phyloP scores from a whole-genome alignment of 2,329 filamentous ascomycete genomes.

The Fusarium ramigenum region DNA sequence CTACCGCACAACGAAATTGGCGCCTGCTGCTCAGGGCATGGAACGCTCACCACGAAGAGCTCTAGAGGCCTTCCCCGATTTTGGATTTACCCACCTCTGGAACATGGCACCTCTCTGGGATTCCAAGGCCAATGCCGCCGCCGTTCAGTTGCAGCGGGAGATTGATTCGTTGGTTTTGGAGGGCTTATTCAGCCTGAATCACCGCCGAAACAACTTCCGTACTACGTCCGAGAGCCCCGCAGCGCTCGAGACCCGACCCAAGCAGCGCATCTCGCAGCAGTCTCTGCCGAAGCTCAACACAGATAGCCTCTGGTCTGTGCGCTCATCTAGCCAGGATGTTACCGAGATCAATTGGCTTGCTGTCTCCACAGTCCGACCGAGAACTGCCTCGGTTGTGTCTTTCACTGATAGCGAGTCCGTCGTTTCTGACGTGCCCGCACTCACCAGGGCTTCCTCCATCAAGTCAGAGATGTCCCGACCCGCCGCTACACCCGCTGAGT shows the following conservation, averaged over 20 bases:
- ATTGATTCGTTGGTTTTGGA: slow-evolving; percentile 36
- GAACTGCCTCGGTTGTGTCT: slow-evolving; percentile 34
- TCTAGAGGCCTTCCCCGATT: slow-evolving; percentile 33
- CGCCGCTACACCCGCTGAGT: slow-evolving; percentile 44
- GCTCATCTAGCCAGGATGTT: slow-evolving; percentile 19
- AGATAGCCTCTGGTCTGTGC: slow-evolving; percentile 49
- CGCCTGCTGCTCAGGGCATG: slow-evolving; percentile 39
- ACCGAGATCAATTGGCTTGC: slow-evolving; percentile 36
- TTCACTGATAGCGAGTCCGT: slow-evolving; percentile 25
- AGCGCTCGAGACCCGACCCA: slow-evolving; percentile 47
- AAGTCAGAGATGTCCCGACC: slow-evolving; percentile 31
- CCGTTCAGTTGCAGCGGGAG: slow-evolving; percentile 30
- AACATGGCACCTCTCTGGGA: slow-evolving; percentile 43
- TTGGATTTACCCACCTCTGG: slow-evolving; percentile 37
- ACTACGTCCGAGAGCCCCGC: slow-evolving; percentile 40
- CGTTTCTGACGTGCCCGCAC: slow-evolving; percentile 10
- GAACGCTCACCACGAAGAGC: slow-evolving; percentile 29
- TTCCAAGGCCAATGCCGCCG: slow-evolving; percentile 27
- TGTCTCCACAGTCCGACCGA: slow-evolving; percentile 33
- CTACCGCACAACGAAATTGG: slow-evolving; percentile 35
- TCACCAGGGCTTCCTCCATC: slow-evolving; percentile 38
- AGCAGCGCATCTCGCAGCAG: slow-evolving; percentile 44
- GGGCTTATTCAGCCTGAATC: slow-evolving; percentile 41
- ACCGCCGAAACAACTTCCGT: slow-evolving; percentile 41
- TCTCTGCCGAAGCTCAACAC: slow-evolving; percentile 46